Evolutionary conservation across 257 asterid species (phyloP).

Genomic region (Voacanga thouarsii): DNA sequence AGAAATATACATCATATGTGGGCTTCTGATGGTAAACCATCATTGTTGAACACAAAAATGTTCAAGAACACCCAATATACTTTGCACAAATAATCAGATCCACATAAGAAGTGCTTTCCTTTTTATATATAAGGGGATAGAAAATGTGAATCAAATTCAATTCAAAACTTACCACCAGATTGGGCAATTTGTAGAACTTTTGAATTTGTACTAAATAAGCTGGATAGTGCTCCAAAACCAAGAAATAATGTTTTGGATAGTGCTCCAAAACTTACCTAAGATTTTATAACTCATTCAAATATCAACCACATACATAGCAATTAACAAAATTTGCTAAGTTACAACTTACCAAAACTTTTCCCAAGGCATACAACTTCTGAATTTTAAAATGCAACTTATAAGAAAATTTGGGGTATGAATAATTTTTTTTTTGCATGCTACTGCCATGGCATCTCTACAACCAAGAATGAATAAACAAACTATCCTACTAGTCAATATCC

Average conservation of each 20-base stretch:
- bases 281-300: background rate
- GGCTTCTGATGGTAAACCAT: too few relatives aligned
- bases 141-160: too few relatives aligned
- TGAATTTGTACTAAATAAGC: constrained; percentile 73
- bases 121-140: too few relatives aligned
- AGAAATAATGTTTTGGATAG: constrained; percentile 57
- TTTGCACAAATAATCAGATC: too few relatives aligned
- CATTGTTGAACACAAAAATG: too few relatives aligned
- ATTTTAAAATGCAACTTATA: constrained; percentile 1
- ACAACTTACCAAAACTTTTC: too few relatives aligned
- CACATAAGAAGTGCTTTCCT: too few relatives aligned
- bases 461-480: background rate
- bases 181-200: constrained; percentile 66
- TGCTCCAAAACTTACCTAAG: constrained; percentile 14
- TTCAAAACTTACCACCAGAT: constrained; percentile 96
- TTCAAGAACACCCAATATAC: too few relatives aligned
- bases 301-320: background rate
- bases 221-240: constrained; percentile 62
- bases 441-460: background rate
- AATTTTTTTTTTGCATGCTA: background rate
- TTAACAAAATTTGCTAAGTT: background rate
- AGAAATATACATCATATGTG: too few relatives aligned
- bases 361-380: background rate
- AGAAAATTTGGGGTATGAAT: background rate
- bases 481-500: background rate